Evolutionary conservation across 2,329 filamentous ascomycete species (phyloP), one percentile per base, ranked within the genome.

Genomic region (Phialophora tarda): DNA sequence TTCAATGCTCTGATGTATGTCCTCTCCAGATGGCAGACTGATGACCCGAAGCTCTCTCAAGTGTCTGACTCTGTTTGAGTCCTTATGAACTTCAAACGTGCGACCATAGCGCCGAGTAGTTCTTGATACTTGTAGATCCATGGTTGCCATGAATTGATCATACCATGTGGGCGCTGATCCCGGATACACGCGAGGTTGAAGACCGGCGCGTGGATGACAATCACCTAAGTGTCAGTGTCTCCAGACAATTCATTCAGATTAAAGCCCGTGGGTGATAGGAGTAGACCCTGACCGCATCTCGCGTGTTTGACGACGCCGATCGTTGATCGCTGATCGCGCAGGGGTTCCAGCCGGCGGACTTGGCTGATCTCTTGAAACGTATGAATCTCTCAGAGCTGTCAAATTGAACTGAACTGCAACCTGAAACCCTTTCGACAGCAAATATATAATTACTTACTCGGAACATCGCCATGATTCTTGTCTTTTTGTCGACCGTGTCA

Each of bases 231-330:
- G 32, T 34, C 32, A 34, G 32, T 44, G 38, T 8, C 38, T 6
- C 38, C 14, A 21, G 17, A 7, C 6, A 44, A 8, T 44, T 7
- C 38, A n/a, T n/a, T n/a, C 38, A 8, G 14, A 7, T 8, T 44
- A 17, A 44, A n/a, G 17, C 14, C 38, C 17, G 38, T 44, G 38
- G 38, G 38, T n/a, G 38, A n/a, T n/a, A n/a, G 8, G 8, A 34
- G 32, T 12, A 7, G 38, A n/a, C n/a, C 4, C 23, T 21, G 47
- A 21, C 6, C 47, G 14, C n/a, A 23, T 24, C n/a, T 50, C 47
- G 21, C 47, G 47, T 50, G 47, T 5, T 50, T 50, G 47, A 50
- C 47, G 47, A 50, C 21, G 48, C 48, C 6, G 48, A 51, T 51
- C 48, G 3, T 8, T 8, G 38, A n/a, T 8, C 38, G 38, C 38